phyloP scores from a whole-genome alignment of 371 early-diverging fungal genomes.

The Coemansia sp. region DNA sequence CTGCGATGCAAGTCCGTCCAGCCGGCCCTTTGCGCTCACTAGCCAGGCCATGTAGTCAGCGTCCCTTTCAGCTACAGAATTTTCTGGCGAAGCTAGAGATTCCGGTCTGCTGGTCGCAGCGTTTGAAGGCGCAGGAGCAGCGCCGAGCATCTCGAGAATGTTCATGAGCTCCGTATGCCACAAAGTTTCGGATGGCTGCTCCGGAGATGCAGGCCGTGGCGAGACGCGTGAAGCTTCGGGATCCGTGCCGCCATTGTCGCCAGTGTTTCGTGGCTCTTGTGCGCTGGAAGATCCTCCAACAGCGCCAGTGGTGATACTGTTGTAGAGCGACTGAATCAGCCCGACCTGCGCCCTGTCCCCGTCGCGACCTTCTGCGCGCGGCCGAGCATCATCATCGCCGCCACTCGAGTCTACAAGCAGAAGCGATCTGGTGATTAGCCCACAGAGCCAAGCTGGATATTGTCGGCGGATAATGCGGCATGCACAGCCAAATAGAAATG shows the following conservation, averaged over 20 bases:
- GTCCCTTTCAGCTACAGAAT: not conserved
- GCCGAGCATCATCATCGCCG: not conserved
- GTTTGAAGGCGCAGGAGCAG: not conserved
- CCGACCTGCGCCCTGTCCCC: not conserved
- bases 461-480: not conserved
- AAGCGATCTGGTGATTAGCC: not conserved
- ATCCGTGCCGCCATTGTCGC: not conserved
- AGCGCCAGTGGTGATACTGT: not conserved
- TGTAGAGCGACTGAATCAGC: slow-evolving; percentile 14
- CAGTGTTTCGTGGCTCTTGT: not conserved
- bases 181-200: not conserved
- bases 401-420: slow-evolving; percentile 1
- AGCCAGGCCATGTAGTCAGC: slow-evolving; percentile 20
- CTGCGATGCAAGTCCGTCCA: slow-evolving; percentile 17
- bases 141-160: slow-evolving; percentile 10
- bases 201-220: not conserved
- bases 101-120: not conserved
- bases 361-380: not conserved
- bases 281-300: not conserved
- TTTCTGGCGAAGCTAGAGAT: not conserved
- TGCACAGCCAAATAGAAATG: slow-evolving; percentile 3
- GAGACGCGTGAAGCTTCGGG: not conserved
- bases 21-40: slow-evolving; percentile 8
- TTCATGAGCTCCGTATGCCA: slow-evolving; percentile 10
- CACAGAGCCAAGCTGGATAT: not conserved